Evolutionary conservation across 345 rosid species (phyloP).

Genomic region (Punica granatum): DNA sequence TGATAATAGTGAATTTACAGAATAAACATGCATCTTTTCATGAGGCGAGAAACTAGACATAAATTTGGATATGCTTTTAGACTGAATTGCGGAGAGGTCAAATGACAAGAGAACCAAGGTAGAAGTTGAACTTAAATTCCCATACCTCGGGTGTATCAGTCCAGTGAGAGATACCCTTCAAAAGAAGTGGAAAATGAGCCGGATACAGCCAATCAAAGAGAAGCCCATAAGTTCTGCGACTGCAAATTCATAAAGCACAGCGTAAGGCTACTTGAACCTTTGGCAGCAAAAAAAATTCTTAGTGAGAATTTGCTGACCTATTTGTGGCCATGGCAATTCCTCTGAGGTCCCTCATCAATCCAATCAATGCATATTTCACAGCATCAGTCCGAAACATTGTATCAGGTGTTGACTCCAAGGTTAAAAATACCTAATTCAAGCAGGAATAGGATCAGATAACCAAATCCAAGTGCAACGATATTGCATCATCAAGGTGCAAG

Average conservation of each 20-base stretch:
- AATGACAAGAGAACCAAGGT: neutral
- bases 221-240: constrained; percentile 89
- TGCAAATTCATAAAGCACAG: constrained; percentile 29
- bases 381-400: constrained; percentile 81
- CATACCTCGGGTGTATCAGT: constrained; percentile 95
- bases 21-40: neutral
- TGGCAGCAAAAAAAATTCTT: neutral
- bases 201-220: constrained; percentile 99
- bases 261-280: constrained; percentile 2
- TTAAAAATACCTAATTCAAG: constrained; percentile 57
- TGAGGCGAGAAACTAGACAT: neutral
- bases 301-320: constrained; percentile 33
- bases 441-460: neutral
- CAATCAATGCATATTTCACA: constrained; percentile 86
- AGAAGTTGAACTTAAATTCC: neutral
- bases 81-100: neutral
- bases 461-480: neutral
- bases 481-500: neutral
- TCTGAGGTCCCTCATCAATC: constrained; percentile 95
- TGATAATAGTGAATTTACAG: neutral
- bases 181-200: constrained; percentile 85
- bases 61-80: neutral
- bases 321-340: constrained; percentile 98
- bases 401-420: constrained; percentile 87
- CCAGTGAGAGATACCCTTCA: constrained; percentile 92